phyloP scores from a whole-genome alignment of 495 filamentous ascomycete genomes.

The Stereocaulon alpinum region DNA sequence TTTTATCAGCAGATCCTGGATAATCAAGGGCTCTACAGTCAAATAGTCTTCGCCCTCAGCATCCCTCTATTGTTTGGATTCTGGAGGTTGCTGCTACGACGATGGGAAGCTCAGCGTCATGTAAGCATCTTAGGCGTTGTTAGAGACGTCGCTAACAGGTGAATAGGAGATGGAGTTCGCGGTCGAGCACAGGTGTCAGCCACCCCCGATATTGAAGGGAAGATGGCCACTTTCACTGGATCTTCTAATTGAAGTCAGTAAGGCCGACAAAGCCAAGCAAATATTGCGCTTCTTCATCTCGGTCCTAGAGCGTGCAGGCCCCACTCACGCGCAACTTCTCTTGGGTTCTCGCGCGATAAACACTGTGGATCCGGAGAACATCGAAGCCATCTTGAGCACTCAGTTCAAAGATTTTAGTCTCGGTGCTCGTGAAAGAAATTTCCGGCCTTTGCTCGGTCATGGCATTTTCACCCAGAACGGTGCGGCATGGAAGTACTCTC shows the following conservation, averaged over 20 bases:
- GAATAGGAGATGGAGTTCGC: not conserved
- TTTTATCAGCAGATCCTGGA: not conserved
- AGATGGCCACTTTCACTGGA: slow-evolving; percentile 4
- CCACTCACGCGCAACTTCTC: slow-evolving; percentile 9
- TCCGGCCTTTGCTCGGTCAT: slow-evolving; percentile 31
- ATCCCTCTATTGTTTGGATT: not conserved
- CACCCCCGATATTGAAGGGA: slow-evolving; percentile 1
- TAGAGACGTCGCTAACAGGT: not conserved
- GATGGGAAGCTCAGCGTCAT: not conserved
- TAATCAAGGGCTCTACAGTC: not conserved
- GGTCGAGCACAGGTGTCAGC: slow-evolving; percentile 21
- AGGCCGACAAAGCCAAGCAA: slow-evolving; percentile 6
- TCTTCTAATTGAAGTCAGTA: not conserved
- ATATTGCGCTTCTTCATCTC: slow-evolving; percentile 7
- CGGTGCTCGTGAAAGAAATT: slow-evolving; percentile 23
- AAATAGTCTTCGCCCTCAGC: not conserved
- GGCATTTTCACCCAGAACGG: slow-evolving; percentile 39
- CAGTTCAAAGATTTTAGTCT: slow-evolving; percentile 31
- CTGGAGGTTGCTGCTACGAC: not conserved
- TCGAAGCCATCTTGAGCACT: slow-evolving; percentile 33
- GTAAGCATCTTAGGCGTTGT: not conserved
- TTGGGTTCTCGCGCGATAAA: slow-evolving; percentile 8
- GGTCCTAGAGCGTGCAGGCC: slow-evolving; percentile 3
- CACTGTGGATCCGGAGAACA: slow-evolving; percentile 34
- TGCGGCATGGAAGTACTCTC: slow-evolving; percentile 29